Base-by-base conservation (phyloP, 805 yeast genomes). In the Yamadazyma nakazawae region DNA sequence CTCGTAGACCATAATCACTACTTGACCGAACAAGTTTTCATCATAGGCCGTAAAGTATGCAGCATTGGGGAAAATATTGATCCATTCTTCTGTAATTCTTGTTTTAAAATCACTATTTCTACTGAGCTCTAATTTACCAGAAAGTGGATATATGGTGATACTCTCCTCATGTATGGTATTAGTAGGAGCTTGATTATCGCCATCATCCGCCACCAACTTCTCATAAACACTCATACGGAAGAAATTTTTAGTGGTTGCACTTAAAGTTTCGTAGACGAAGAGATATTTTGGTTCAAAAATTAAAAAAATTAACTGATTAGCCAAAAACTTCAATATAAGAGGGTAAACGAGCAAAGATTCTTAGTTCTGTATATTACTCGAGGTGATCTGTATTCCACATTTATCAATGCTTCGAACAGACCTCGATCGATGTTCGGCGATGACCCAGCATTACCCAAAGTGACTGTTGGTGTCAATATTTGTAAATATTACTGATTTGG, bases 31-130 rank as follows among this genome's bases (percentile, higher is more conserved):
- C 8, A 79, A 59, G 7, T 54, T 53, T 42, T 81, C 85, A 51
- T 84, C 88, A 34, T 58, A 48, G 2, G 83, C 86, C 11, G 64
- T 51, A 54, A 78, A 82, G 53, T 76, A 79, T 0, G 78, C 83
- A 5, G 83, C 79, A 12, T 67, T 56, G 2, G 79, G 68, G 34
- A 78, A 68, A 4, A 79, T 53, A 1, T 62, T 49, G 2, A 57
- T 47, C 84, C 84, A 61, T 8, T 57, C 55, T 19, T 52, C 51
- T 2, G 59, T 46, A 5, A 51, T 14, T 25, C 46, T 49, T 13
- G 41, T 26, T 19, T 46, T 43, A 19, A 52, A 51, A 25, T 42
- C 46, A 34, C 49, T 48, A 10, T 40, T 45, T 14, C 44, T 42
- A 12, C 31, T 28, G 16, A 52, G 19, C 25, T 61, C 65, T 40